Evolutionary conservation across 306 rosid species (phyloP), one percentile per base, ranked within the genome.

Genomic region (Prunus davidiana): DNA sequence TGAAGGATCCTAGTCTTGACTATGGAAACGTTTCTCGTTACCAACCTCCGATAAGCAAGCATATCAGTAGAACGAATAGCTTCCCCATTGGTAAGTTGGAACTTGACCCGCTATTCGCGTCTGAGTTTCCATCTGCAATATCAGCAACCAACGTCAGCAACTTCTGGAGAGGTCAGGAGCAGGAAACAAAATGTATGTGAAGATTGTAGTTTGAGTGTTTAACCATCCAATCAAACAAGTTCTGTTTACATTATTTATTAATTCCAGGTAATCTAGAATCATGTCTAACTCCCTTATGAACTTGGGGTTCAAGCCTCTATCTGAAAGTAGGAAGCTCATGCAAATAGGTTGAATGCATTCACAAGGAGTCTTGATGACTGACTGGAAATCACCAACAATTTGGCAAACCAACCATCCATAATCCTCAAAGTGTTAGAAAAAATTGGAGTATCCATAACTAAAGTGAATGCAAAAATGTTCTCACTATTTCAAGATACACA

Each of bases 1-100:
- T 34, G 20, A 16, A 7, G 67, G 65, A 63, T 63, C 6, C 0
- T 15, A 30, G 45, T 30, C 25, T 19, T 64, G 8, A 4, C 71
- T n/a, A 20, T 24, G 2, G 22, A 19, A 20, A 12, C 32, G 12
- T 43, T 43, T 19, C 19, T 12, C 12, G 25, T 64, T 34, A 34
- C 25, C 69, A 34, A 34, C 69, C 49, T 64, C 50, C 69, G 12
- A 73, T 10, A 24, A 43, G 57, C 56, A 41, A 25, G 68, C 16
- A 43, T 38, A 60, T n/a, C 43, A 72, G 56, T 10, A 58, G 8
- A 72, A 15, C 11, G 11, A 57, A 41, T 28, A 41, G 76, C 27
- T 14, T 43, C 67, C 67, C 77, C 77, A 41, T 58, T 56, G 67
- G 19, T 60, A 57, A 8, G 25, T 58, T 45, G 30, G 46, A 45